Evolutionary conservation across 768 basidiomycete species (phyloP), one percentile per base, ranked within the genome.

Genomic region (Cystofilobasidium macerans): DNA sequence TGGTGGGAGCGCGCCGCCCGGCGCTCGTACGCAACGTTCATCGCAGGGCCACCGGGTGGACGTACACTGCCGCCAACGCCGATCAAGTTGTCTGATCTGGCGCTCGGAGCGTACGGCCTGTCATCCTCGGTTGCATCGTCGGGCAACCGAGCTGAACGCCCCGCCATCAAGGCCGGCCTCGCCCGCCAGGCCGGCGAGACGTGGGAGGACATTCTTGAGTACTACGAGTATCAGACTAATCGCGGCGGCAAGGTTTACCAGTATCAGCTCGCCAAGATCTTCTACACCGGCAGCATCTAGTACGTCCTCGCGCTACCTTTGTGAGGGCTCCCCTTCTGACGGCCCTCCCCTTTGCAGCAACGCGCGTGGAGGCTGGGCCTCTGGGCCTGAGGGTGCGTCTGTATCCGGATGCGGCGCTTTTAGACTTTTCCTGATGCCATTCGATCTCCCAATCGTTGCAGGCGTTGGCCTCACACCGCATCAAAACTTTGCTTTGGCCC

Each of bases 191-290:
- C 90, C 1, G 93, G 93, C 26, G 93, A 95, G 75, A 93, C 89
- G 18, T 92, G 91, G 87, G 85, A 88, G 69, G 89, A 95, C 72
- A 83, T 94, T 57, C 79, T 95, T 35, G 89, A 95, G 75, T 94
- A 91, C 74, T 94, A 93, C 71, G 69, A 94, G 87, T 99, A 94
- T 77, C 95, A 97, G 59, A 89, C 94, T 8, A 91, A 97, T 71
- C 84, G 91, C 32, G 90, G 89, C 32, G 89, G 92, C 71, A 83
- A 83, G 59, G 85, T 86, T 69, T 94, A 89, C 74, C 90, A 91
- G 2, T 91, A 88, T 76, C 84, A 89, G 20, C 82, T 98, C 2
- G 95, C 91, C n/a, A 86, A 89, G 76, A 88, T 98, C 13, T 94
- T 87, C 77, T 98, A 99, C 73, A 88, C 92, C 73, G 95, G 95